Conservation (phyloP, 2,329 filamentous ascomycete species). For the Hypocreales sp. region DNA sequence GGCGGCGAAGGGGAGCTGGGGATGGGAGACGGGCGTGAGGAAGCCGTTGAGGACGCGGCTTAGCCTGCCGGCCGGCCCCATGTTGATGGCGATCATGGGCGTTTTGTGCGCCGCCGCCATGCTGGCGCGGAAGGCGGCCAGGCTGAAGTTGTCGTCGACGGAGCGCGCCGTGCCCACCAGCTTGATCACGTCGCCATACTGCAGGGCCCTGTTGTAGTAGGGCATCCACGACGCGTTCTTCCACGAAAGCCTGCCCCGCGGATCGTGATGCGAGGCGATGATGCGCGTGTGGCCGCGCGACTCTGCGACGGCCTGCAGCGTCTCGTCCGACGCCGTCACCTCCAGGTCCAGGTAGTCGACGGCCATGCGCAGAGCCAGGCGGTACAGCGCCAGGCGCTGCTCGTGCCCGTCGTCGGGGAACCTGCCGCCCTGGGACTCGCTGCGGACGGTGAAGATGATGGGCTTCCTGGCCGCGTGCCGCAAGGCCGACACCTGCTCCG, state of each 20-base stretch:
- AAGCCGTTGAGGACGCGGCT: constrained; percentile 84
- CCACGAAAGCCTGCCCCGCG: constrained; percentile 67
- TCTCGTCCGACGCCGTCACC: constrained; percentile 65
- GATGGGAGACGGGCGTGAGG: constrained; percentile 88
- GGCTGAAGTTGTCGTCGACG: constrained; percentile 73
- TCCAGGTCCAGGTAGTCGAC: constrained; percentile 91
- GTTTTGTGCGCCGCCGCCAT: constrained; percentile 58
- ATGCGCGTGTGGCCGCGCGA: constrained; percentile 60
- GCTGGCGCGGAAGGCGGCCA: constrained; percentile 66
- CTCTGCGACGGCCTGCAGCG: constrained; percentile 54
- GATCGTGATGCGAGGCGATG: constrained; percentile 93
- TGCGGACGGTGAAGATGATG: constrained; percentile 85
- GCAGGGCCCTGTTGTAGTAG: constrained; percentile 77
- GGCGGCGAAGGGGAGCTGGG: constrained; percentile 76
- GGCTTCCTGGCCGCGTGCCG: constrained; percentile 59
- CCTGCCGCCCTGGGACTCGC: constrained; percentile 68
- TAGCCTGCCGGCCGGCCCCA: constrained; percentile 76
- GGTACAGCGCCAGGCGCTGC: constrained; percentile 62
- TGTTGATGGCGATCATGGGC: constrained; percentile 92
- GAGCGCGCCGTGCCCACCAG: constrained; percentile 67
- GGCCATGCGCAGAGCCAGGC: constrained; percentile 63
- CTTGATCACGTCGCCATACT: constrained; percentile 89
- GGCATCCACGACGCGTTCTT: constrained; percentile 82
- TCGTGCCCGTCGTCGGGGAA: constrained; percentile 66
- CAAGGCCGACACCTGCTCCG: constrained; percentile 66